Evolutionary conservation across 768 basidiomycete genomes (phyloP).

Genomic region (Termitomyces sp.): DNA sequence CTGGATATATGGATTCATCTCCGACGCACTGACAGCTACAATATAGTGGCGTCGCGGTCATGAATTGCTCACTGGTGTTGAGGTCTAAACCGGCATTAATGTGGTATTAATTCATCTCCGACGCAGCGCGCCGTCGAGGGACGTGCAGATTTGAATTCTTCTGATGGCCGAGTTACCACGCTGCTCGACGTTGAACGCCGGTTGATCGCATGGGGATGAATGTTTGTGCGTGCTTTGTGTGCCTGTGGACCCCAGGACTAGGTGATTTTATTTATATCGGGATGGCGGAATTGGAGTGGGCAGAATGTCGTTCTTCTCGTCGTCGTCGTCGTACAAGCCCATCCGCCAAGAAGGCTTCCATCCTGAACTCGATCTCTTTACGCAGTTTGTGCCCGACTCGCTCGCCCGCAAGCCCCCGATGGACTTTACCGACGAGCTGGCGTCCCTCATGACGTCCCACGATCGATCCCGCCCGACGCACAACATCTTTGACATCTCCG

Average conservation of each 20-base stretch:
- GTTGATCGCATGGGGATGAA: not conserved
- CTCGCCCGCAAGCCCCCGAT: slow-evolving; percentile 33
- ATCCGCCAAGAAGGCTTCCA: slow-evolving; percentile 77
- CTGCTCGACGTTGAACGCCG: no score
- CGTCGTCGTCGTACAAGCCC: slow-evolving; percentile 42
- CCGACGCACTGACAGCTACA: no score
- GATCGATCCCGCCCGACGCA: slow-evolving; percentile 24
- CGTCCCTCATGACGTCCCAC: slow-evolving; percentile 33
- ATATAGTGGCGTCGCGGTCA: no score
- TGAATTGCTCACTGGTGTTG: no score
- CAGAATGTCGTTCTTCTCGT: slow-evolving; percentile 29
- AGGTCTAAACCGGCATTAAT: no score
- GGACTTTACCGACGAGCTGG: slow-evolving; percentile 71
- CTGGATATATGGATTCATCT: no score
- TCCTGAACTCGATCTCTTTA: slow-evolving; percentile 37
- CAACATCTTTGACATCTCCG: slow-evolving; percentile 64
- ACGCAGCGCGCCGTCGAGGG: no score
- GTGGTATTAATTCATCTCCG: no score
- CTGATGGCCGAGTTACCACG: no score
- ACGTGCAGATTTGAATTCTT: no score
- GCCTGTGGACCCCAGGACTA: slow-evolving; percentile 16
- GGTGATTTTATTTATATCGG: slow-evolving; percentile 11
- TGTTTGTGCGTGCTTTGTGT: slow-evolving; percentile 5
- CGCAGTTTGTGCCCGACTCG: slow-evolving; percentile 48
- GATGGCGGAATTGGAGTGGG: not conserved